Evolutionary conservation across 1,284 basidiomycete species (phyloP).

Genomic region (Phellinidium pouzarii): DNA sequence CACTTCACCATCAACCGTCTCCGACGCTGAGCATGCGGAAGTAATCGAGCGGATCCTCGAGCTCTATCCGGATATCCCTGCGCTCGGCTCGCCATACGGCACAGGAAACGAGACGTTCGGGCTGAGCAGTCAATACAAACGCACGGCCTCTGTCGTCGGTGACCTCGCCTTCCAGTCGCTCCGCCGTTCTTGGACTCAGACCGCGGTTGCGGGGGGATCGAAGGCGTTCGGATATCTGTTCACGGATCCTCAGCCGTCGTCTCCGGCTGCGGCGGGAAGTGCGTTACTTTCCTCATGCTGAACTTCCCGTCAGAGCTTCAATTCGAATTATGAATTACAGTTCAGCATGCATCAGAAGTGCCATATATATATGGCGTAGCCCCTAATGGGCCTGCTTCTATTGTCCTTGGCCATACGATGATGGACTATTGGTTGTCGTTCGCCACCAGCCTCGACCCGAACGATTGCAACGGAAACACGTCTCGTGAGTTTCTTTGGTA

Average conservation of each 20-base stretch:
- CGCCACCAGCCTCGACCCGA: constrained; percentile 40
- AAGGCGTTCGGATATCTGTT: constrained; percentile 43
- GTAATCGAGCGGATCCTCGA: constrained; percentile 31
- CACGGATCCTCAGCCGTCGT: constrained; percentile 34
- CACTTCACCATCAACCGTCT: constrained; percentile 29
- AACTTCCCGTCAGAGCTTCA: neutral
- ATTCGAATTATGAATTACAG: constrained; percentile 21
- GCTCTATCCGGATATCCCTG: constrained; percentile 44
- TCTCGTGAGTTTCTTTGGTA: constrained; percentile 9
- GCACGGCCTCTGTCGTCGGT: constrained; percentile 35
- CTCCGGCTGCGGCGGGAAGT: constrained; percentile 29
- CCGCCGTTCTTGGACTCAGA: constrained; percentile 36
- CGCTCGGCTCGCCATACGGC: constrained; percentile 42
- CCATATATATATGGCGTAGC: constrained; percentile 34
- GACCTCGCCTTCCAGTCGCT: constrained; percentile 38
- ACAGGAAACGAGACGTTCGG: constrained; percentile 48
- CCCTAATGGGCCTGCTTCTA: constrained; percentile 24
- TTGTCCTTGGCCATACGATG: constrained; percentile 33
- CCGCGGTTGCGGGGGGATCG: constrained; percentile 32
- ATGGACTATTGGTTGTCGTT: constrained; percentile 51
- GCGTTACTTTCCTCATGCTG: neutral
- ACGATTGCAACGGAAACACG: constrained; percentile 36
- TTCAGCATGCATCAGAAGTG: constrained; percentile 36
- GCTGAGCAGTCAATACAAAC: constrained; percentile 37
- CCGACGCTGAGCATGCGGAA: constrained; percentile 22